Base-by-base conservation (phyloP, 345 rosid genomes). In the Draba incana region DNA sequence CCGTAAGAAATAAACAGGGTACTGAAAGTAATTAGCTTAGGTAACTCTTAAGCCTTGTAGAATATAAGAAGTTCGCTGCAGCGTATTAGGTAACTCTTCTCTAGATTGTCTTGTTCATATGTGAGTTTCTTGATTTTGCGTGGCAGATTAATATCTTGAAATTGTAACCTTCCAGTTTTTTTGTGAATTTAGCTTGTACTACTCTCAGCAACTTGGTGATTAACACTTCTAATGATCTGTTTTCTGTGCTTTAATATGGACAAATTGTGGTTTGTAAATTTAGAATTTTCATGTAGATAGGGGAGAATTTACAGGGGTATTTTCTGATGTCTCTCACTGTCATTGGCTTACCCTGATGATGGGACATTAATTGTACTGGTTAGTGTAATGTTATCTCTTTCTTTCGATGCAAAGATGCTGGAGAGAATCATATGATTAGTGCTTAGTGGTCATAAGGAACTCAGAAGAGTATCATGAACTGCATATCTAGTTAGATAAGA, bases 401-500 rank as follows among this genome's bases (percentile, higher is more conserved):
- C 37, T 48, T 48, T 20, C 13, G 0, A 48, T 42, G 60, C 50
- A 37, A 64, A 56, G 27, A 33, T 65, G 31, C 30, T 57, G 25
- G 12, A 46, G 39, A 39, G 23, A 28, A 28, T 39, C 20, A 62
- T n/a, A 12, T 44, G 49, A 13, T 42, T 60, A 53, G 46, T 33
- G 42, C 57, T 14, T 16, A 15, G 52, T 41, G 25, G 7, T 62
- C 47, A 46, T 25, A 1, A 35, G 15, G 35, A 52, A 15, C 11
- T 4, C 54, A 44, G 8, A 43, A 52, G 38, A 52, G 66, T 12
- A 25, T 10, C 20, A 49, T 61, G 25, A 61, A 16, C 35, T 57
- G 50, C 28, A 23, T 35, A 61, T 52, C 25, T 63, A 47, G 64
- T 28, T 44, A 71, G 24, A 20, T 47, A 46, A 8, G 69, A 63